Evolutionary conservation across 768 basidiomycete species (phyloP).

Genomic region (Mrakia blollopis): DNA sequence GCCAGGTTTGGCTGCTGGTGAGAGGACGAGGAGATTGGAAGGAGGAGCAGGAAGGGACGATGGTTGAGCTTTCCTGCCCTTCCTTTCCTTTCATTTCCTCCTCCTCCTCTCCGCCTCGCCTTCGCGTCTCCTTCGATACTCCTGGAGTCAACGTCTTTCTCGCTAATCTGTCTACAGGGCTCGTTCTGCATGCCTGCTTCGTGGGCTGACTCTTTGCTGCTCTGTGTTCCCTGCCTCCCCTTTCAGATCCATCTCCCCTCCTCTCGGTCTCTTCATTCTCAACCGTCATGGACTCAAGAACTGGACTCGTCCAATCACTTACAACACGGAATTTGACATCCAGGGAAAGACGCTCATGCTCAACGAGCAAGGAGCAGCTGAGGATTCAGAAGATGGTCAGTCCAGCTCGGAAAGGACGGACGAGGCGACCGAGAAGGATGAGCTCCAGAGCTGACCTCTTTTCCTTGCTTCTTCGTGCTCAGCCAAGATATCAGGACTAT

Average conservation of each 20-base stretch:
- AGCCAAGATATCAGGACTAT: constrained; percentile 30
- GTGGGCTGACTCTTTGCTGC: not conserved
- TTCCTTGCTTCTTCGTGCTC: not conserved
- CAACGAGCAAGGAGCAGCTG: constrained; percentile 23
- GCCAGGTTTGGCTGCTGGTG: not conserved
- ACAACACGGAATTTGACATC: constrained; percentile 32
- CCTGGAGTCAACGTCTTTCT: not conserved
- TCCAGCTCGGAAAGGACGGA: not conserved
- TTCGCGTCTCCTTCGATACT: not conserved
- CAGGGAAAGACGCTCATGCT: constrained; percentile 34
- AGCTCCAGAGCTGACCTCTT: not conserved
- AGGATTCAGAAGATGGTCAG: not conserved
- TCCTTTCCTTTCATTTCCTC: not conserved
- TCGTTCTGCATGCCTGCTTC: not conserved
- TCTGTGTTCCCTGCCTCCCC: not conserved
- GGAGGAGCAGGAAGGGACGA: not conserved
- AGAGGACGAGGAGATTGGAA: not conserved
- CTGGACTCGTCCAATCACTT: constrained; percentile 29
- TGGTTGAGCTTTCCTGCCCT: not conserved
- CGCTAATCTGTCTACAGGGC: not conserved
- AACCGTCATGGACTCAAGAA: constrained; percentile 36
- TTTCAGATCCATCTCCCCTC: constrained; percentile 23
- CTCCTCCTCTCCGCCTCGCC: not conserved
- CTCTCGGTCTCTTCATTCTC: constrained; percentile 34
- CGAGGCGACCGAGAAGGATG: not conserved